Evolutionary conservation across 441 rosid genomes (phyloP), one percentile per base, ranked within the genome.

Genomic region (Euphorbia corollata): DNA sequence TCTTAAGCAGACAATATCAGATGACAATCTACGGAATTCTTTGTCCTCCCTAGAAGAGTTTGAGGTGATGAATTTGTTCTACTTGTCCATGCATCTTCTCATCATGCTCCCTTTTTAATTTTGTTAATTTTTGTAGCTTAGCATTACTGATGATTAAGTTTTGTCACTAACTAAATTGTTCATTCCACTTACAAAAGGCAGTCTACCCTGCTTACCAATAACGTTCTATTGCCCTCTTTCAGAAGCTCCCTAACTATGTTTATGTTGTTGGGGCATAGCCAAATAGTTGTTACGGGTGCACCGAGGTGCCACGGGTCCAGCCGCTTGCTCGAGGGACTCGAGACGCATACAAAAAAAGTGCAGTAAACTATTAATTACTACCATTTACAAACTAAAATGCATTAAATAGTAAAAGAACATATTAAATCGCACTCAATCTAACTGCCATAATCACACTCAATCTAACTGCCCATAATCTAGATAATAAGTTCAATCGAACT

Each of bases 31-130:
- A 47, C 75, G 75, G 86, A 87, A 87, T 78, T 80, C 86, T 64
- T 85, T 87, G 78, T 87, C 97, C 59, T 90, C 99, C 69, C 65
- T 80, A 39, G 83, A 86, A 72, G 93, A 90, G 68, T 92, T 88
- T 61, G 97, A 95, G 99, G 99, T 94, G 83, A 75, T 59, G 61
- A 55, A 63, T 38, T 66, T 38, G 34, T 39, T 66, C 64, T 62
- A 19, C 15, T 9, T 23, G 22, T 22, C 39, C 36, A 13, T 60
- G 4, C 20, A n/a, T 2, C n/a, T 60, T 11, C 18, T 55, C 64
- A 0, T 8, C 10, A 51, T 43, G 19, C 55, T 24, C 45, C 38
- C 43, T 15, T 5, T 20, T 59, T n/a, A n/a, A 27, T 18, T 45
- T 59, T 56, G 19, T 12, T 27, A 4, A 12, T 34, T 60, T 32